Evolutionary conservation across 78 protist genomes (phyloP), one percentile per base, ranked within the genome.

Genomic region (Cavenderia fasciculata): DNA sequence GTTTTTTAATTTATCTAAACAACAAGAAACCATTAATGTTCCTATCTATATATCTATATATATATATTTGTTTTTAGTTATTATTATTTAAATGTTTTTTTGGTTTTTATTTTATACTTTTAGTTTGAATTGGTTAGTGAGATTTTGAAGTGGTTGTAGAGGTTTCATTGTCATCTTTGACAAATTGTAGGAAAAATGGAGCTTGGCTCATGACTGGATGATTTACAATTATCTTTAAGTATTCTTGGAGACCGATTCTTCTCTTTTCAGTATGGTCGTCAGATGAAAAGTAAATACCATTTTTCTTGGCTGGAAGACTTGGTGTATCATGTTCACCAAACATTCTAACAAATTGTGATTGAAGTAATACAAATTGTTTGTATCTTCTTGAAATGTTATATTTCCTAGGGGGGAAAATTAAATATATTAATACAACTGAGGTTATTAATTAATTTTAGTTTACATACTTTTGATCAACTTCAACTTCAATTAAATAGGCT

Each of bases 251-350:
- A 25, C 21, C 51, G 2, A 34, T 14, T 41, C 88, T 46, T 36
- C 88, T 36, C 46, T 79, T 79, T 40, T 79, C 88, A 27, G 88
- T 79, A 52, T 79, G 88, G 41, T 79, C 88, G 2, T 79, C 88
- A 7, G 74, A 36, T 49, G 88, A 79, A 38, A 79, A 79, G 54
- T 79, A 79, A 5, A 79, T 33, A 25, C 88, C 88, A 79, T 79
- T 79, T 46, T 51, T 57, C 46, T 79, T 79, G 14, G 46, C 69
- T 63, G 88, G 88, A 31, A 79, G 34, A 18, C 68, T 36, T 52
- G 88, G 88, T 36, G 66, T n/a, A 63, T 46, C 76, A 79, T 79
- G 88, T 65, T 79, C 88, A 4, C 88, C 88, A 54, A 79, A 79
- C 29, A 43, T 21, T 33, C 84, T 54, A 6, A 46, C 41, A 33